These are phyloP conservation scores for Laetiporus sulphureus DNA, from an alignment of 1,284 basidiomycete genomes.

Conservation along the genomic window DNA sequence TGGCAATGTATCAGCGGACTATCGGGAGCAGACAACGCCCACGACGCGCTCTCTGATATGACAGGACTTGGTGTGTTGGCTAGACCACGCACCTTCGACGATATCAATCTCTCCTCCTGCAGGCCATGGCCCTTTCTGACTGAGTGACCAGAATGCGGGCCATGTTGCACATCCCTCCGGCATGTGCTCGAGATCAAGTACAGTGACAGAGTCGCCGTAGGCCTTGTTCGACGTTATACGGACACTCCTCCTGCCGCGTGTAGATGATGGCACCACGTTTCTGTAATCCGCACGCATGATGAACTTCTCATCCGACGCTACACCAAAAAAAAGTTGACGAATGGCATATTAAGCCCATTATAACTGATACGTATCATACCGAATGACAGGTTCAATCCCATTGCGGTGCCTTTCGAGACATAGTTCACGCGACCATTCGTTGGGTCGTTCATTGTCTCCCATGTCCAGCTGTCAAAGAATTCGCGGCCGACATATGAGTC, in stretches of 20 bases:
- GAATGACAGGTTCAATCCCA: constrained; percentile 33
- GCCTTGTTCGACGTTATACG: constrained; percentile 39
- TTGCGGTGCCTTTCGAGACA: constrained; percentile 34
- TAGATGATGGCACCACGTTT: constrained; percentile 25
- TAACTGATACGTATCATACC: constrained; percentile 21
- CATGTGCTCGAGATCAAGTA: constrained; percentile 51
- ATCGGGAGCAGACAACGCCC: background rate
- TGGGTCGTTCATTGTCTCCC: constrained; percentile 43
- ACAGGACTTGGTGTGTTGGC: too few relatives aligned
- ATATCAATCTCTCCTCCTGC: constrained; percentile 46
- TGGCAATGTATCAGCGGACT: background rate
- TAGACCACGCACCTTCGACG: constrained; percentile 37
- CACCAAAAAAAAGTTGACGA: background rate
- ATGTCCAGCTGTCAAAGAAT: constrained; percentile 41
- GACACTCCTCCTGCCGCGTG: constrained; percentile 44
- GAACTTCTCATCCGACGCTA: constrained; percentile 35
- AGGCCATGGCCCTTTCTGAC: constrained; percentile 45
- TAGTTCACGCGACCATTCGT: constrained; percentile 54
- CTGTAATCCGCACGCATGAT: constrained; percentile 44
- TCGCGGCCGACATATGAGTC: constrained; percentile 33
- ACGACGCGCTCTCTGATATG: background rate
- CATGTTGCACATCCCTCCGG: constrained; percentile 50
- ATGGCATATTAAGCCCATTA: background rate
- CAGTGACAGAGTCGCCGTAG: constrained; percentile 37
- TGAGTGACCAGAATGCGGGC: constrained; percentile 65